Conservation (phyloP, 2,329 filamentous ascomycete species). For the Aspergillus udagawae region DNA sequence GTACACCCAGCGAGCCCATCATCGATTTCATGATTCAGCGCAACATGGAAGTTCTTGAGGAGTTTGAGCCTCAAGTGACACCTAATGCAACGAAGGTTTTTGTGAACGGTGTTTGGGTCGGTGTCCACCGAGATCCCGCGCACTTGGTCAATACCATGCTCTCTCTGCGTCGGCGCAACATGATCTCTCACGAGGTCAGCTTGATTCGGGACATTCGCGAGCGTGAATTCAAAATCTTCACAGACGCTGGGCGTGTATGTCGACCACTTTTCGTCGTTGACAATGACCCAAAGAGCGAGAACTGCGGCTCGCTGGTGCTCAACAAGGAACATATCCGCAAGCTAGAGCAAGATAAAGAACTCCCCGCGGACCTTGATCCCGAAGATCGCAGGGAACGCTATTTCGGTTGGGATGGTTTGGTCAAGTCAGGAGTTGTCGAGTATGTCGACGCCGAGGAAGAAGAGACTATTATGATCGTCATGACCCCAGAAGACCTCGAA, state of each 20-base stretch:
- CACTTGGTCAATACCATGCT: conserved; percentile 77
- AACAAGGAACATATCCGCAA: conserved; percentile 78
- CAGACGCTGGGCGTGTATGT: conserved; percentile 92
- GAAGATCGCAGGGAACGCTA: conserved; percentile 57
- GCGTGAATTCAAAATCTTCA: conserved; percentile 97
- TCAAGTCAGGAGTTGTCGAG: conserved; percentile 82
- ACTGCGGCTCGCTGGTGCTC: conserved; percentile 73
- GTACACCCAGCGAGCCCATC: conserved; percentile 83
- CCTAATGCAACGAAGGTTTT: conserved; percentile 97
- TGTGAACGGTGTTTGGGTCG: conserved; percentile 97
- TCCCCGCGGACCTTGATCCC: conserved; percentile 57
- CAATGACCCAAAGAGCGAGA: conserved; percentile 70
- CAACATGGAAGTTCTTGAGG: conserved; percentile 94
- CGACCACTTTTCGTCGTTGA: conserved; percentile 91
- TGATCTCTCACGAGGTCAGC: conserved; percentile 88
- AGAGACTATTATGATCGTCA: conserved; percentile 98
- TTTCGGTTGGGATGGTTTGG: conserved; percentile 84
- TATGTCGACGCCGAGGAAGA: conserved; percentile 98
- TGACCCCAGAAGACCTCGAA: conserved; percentile 94
- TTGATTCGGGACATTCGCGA: conserved; percentile 95
- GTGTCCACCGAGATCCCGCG: conserved; percentile 84
- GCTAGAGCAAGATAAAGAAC: conserved; percentile 68
- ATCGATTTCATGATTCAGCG: conserved; percentile 93
- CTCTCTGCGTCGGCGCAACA: conserved; percentile 71
- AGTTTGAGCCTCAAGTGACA: conserved; percentile 81